phyloP scores from a whole-genome alignment of 139 green algal species.

The Mesotaenium endlicherianum region DNA sequence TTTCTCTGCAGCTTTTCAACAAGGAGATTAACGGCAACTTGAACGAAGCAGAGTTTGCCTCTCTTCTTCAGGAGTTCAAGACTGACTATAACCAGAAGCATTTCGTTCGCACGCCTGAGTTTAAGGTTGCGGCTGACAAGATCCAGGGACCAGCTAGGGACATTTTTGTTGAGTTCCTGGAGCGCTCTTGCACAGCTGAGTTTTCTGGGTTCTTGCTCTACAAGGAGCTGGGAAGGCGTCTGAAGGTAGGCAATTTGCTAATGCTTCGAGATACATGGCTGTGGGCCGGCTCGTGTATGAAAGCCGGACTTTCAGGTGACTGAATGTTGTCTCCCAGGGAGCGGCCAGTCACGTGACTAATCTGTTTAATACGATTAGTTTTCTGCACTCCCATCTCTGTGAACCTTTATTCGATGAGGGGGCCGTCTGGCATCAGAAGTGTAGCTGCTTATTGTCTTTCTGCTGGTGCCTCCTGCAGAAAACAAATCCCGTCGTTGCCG shows the following conservation, averaged over 20 bases:
- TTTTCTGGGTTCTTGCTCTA: slow-evolving; percentile 99
- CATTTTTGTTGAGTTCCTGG: slow-evolving; percentile 99
- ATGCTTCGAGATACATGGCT: too few relatives aligned
- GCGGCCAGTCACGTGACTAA: too few relatives aligned
- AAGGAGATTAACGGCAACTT: slow-evolving; percentile 92
- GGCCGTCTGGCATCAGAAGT: not conserved
- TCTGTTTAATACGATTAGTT: too few relatives aligned
- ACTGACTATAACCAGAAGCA: slow-evolving; percentile 98
- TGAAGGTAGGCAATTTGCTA: too few relatives aligned
- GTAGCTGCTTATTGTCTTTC: not conserved
- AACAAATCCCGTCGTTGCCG: slow-evolving; percentile 83
- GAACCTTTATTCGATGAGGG: too few relatives aligned
- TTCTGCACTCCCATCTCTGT: too few relatives aligned
- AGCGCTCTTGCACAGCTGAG: slow-evolving; percentile 98
- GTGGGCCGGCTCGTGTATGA: too few relatives aligned
- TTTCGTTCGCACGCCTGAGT: slow-evolving; percentile 96
- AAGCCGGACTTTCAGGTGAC: too few relatives aligned
- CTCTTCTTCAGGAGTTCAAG: slow-evolving; percentile 82
- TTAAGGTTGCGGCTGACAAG: slow-evolving; percentile 88
- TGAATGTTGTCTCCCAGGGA: too few relatives aligned
- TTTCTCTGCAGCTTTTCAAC: slow-evolving; percentile 76
- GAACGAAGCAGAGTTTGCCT: slow-evolving; percentile 80
- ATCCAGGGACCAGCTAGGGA: slow-evolving; percentile 80
- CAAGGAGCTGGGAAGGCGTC: slow-evolving; percentile 96
- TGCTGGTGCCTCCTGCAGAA: slow-evolving; percentile 61